A percentile compares a stretch with the other conserved stretches of the same genome.
Conservation (phyloP, 2,329 filamentous ascomycete genomes). For the Alternaria gansuensis region DNA sequence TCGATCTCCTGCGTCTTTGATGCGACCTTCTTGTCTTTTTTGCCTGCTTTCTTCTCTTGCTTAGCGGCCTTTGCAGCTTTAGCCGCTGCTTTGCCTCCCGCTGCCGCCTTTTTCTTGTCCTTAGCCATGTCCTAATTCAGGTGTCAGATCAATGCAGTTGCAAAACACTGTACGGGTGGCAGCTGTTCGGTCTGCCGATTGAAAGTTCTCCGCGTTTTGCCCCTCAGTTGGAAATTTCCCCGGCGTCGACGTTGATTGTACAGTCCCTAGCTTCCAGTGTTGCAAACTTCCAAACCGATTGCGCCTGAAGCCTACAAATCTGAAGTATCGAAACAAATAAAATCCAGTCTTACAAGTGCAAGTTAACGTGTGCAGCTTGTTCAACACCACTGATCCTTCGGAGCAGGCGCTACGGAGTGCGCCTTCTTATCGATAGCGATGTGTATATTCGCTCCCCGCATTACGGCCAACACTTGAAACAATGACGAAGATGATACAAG, state of each 20-base stretch:
- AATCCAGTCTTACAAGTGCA: not conserved
- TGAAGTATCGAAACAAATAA: not conserved
- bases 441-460: conserved; percentile 25
- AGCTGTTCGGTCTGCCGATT: not conserved
- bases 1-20: conserved; percentile 75
- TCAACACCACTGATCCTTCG: conserved; percentile 13
- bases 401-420: conserved; percentile 29
- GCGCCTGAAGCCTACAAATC: too few species aligned
- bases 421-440: conserved; percentile 34
- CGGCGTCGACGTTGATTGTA: not conserved
- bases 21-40: conserved; percentile 82
- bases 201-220: conserved; percentile 21
- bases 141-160: not conserved
- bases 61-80: conserved; percentile 70
- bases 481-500: conserved; percentile 49
- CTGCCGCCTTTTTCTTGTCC: conserved; percentile 63
- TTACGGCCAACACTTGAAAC: conserved; percentile 9
- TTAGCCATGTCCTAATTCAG: conserved; percentile 57
- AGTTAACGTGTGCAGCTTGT: conserved; percentile 5
- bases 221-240: conserved; percentile 37
- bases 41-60: conserved; percentile 81
- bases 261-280: not conserved
- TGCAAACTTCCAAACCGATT: not conserved
- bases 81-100: conserved; percentile 55
- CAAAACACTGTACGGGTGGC: not conserved